Conservation (phyloP, 1,139 yeast genomes). For the Hansenula anomala region DNA sequence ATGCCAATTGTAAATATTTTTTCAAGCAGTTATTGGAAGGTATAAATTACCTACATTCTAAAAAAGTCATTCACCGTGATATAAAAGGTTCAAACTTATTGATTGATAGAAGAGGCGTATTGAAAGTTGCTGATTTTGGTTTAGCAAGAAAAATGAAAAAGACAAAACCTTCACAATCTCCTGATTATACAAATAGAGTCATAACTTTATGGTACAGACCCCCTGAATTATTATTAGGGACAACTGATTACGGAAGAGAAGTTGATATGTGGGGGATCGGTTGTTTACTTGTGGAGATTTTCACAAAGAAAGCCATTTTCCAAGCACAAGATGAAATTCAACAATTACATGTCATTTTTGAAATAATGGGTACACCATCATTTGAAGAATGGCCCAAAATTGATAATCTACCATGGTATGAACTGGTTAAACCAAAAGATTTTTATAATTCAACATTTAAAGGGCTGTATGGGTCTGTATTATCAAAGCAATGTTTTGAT, state of each 20-base stretch:
- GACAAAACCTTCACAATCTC: constrained; percentile 45
- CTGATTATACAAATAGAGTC: constrained; percentile 88
- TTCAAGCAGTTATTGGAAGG: constrained; percentile 79
- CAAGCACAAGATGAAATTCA: constrained; percentile 88
- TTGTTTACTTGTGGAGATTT: constrained; percentile 79
- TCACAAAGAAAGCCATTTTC: constrained; percentile 69
- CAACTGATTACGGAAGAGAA: constrained; percentile 85
- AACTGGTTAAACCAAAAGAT: constrained; percentile 60
- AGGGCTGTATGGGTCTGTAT: constrained; percentile 35
- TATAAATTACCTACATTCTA: constrained; percentile 72
- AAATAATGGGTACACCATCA: constrained; percentile 84
- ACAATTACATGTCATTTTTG: constrained; percentile 72
- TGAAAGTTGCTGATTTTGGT: constrained; percentile 93
- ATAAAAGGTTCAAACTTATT: constrained; percentile 91
- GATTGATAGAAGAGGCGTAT: constrained; percentile 62
- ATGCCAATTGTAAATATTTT: constrained; percentile 70
- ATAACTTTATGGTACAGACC: constrained; percentile 97
- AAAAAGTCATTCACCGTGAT: constrained; percentile 84
- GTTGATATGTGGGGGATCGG: constrained; percentile 98
- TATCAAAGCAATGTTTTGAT: constrained; percentile 55
- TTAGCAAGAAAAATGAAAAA: constrained; percentile 74
- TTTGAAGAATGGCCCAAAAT: constrained; percentile 74
- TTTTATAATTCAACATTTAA: constrained; percentile 43
- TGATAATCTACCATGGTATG: constrained; percentile 85
- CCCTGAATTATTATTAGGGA: constrained; percentile 86